Evolutionary conservation across 345 rosid species (phyloP).

Genomic region (Hypericum perforatum): DNA sequence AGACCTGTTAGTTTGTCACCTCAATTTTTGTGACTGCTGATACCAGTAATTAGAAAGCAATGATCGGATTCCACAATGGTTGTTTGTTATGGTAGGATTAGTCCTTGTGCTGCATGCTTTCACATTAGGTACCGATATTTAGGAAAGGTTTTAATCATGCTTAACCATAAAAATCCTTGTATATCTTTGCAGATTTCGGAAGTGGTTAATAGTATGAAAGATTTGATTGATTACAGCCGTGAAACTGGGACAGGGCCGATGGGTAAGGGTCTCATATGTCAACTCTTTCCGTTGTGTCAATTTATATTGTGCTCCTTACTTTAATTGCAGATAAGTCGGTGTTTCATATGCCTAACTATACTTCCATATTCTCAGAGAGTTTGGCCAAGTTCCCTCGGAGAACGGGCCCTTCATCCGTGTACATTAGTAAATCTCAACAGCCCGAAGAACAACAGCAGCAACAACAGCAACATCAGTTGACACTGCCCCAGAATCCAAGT

Average conservation of each 20-base stretch:
- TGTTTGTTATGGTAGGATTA: too few relatives aligned
- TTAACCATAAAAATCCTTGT: neutral
- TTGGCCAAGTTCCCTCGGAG: constrained; percentile 91
- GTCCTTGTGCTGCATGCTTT: too few relatives aligned
- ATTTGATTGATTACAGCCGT: constrained; percentile 95
- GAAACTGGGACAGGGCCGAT: constrained; percentile 89
- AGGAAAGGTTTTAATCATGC: neutral
- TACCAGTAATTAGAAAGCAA: too few relatives aligned
- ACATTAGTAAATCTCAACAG: constrained; percentile 51
- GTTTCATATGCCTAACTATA: too few relatives aligned
- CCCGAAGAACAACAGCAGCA: constrained; percentile 51
- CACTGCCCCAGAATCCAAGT: constrained; percentile 36
- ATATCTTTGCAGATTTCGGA: constrained; percentile 61
- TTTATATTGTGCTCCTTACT: constrained; percentile 7
- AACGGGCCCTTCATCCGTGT: constrained; percentile 40
- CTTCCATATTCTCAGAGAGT: constrained; percentile 50
- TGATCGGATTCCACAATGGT: too few relatives aligned
- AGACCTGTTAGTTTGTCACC: too few relatives aligned
- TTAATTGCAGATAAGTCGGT: too few relatives aligned
- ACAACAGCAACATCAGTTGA: constrained; percentile 39
- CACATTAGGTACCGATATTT: neutral
- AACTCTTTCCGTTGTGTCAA: neutral
- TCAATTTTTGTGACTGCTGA: too few relatives aligned
- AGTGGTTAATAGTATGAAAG: constrained; percentile 99
- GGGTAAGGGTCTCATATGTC: constrained; percentile 44